phyloP scores from a whole-genome alignment of 768 basidiomycete genomes.

The Boletellus ananas region DNA sequence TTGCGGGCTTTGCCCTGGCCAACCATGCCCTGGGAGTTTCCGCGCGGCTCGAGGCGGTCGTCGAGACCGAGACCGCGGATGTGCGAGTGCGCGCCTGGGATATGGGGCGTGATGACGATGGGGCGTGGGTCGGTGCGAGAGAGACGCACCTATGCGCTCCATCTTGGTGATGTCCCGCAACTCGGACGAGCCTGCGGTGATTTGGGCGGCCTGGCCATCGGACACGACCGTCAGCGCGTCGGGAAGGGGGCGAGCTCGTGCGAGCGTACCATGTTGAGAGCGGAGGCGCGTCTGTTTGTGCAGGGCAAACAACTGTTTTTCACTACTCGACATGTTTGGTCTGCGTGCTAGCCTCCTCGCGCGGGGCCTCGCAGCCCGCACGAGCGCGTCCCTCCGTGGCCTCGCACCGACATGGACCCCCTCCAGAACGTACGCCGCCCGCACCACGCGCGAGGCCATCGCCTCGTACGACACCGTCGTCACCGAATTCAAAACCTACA shows the following conservation, averaged over 20 bases:
- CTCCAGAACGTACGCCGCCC: conserved; percentile 34
- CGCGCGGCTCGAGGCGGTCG: conserved; percentile 84
- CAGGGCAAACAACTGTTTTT: conserved; percentile 33
- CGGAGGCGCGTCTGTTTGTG: conserved; percentile 32
- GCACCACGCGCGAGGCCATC: conserved; percentile 29
- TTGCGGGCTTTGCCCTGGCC: conserved; percentile 95
- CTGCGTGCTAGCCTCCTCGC: conserved; percentile 23
- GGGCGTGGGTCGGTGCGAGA: background rate
- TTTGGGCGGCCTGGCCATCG: conserved; percentile 56
- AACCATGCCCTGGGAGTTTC: conserved; percentile 92
- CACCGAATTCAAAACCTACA: conserved; percentile 80
- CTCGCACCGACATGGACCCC: conserved; percentile 8
- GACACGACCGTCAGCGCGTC: conserved; percentile 7
- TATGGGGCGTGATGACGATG: conserved; percentile 4
- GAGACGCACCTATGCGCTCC: conserved; percentile 83
- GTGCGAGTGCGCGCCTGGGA: conserved; percentile 83
- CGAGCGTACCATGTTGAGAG: conserved; percentile 26
- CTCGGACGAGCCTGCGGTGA: conserved; percentile 73
- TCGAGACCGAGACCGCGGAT: conserved; percentile 95
- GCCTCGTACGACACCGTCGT: conserved; percentile 38
- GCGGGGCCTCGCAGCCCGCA: conserved; percentile 9
- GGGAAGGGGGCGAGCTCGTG: background rate
- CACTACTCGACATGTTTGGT: conserved; percentile 10
- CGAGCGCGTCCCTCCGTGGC: conserved; percentile 6
- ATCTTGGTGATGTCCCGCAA: conserved; percentile 86